Conservation (phyloP, 805 yeast genomes). For the Clavispora phyllophila region DNA sequence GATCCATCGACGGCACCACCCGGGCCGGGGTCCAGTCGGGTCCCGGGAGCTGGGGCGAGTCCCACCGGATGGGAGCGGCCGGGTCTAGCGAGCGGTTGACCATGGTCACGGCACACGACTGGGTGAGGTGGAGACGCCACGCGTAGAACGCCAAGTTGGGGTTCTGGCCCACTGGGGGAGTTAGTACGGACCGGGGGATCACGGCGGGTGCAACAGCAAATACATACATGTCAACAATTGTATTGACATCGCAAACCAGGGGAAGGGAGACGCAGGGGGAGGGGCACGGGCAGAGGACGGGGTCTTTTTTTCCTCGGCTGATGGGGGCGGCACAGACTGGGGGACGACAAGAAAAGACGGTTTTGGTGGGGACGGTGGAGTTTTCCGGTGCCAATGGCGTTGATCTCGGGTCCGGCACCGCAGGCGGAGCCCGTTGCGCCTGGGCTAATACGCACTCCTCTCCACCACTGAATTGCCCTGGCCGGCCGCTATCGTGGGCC, state of each 20-base stretch:
- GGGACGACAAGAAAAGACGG: no score
- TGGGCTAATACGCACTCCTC: background rate
- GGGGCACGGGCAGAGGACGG: no score
- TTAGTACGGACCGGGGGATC: slow-evolving; percentile 8
- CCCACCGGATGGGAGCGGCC: slow-evolving; percentile 15
- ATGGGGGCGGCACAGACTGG: background rate
- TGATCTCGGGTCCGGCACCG: background rate
- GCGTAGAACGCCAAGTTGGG: slow-evolving; percentile 57
- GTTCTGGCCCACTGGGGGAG: slow-evolving; percentile 44
- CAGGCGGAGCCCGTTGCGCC: background rate
- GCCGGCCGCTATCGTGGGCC: no score
- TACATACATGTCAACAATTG: slow-evolving; percentile 13
- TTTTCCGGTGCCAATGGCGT: background rate
- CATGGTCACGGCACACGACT: slow-evolving; percentile 30
- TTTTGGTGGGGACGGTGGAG: no score
- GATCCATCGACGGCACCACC: slow-evolving; percentile 12
- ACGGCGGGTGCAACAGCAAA: background rate
- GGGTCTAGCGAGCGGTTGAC: slow-evolving; percentile 28
- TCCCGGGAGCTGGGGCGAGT: slow-evolving; percentile 12
- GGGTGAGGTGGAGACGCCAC: slow-evolving; percentile 50
- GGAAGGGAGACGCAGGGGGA: background rate
- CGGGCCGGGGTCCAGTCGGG: slow-evolving; percentile 14
- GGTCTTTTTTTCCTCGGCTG: no score
- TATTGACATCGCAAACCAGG: slow-evolving; percentile 4
- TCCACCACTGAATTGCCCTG: background rate